Evolutionary conservation across 2,329 filamentous ascomycete species (phyloP), one percentile per base, ranked within the genome.

Genomic region (Neonectria punicea): DNA sequence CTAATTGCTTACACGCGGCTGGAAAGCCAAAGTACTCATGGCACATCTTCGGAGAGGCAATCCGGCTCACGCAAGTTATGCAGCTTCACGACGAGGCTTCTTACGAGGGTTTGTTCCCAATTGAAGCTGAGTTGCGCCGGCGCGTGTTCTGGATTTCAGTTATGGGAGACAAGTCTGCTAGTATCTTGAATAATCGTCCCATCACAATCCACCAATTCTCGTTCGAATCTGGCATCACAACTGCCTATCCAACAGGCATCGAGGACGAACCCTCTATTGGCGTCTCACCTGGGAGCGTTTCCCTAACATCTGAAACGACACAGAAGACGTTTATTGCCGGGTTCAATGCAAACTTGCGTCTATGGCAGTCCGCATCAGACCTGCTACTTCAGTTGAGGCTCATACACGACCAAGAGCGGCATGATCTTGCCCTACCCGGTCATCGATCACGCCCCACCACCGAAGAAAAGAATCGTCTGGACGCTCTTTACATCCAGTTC

Each of bases 41-140:
- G 80, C 80, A 82, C 53, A 80, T 83, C 1, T 81, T 83, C 66
- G 81, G 81, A 1, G 80, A 83, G 62, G 81, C 81, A 1, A 78
- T 78, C 4, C 73, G 80, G 2, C 75, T 84, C 5, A 79, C 77
- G 0, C 81, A 83, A 64, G 77, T 78, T 1, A 83, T 83, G 80
- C 75, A 80, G 14, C 67, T 83, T 30, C 77, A 83, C 47, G 77
- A 82, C 4, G 81, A 83, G 64, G 71, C 74, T 0, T 79, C 81
- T 0, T 64, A 80, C 0, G 73, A 78, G n/a, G 76, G 74, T 0
- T 67, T 83, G 1, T 65, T 73, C 2, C 74, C 76, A 0, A 67
- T 82, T 1, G 81, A 83, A 58, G 80, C 80, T 0, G 80, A 81
- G 34, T 34, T 81, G 32, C 73, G 79, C 0, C 72, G 79, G 1